phyloP scores from a whole-genome alignment of 2,329 filamentous ascomycete genomes.

The Iodosphaeria phyllophila region DNA sequence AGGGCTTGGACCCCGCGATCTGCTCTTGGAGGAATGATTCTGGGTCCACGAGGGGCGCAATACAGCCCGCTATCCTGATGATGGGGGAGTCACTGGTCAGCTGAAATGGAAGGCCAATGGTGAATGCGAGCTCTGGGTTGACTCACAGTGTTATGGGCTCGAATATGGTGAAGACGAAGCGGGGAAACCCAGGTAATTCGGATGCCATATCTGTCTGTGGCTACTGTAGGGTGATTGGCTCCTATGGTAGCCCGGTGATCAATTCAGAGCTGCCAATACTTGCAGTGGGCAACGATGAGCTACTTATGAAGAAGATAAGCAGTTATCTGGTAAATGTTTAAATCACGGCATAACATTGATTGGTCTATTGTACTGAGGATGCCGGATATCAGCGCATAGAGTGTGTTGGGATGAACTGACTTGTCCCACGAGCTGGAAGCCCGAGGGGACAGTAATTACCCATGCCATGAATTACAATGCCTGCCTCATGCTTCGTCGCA shows the following conservation, averaged over 20 bases:
- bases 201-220: conserved; percentile 28
- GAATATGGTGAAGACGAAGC: conserved; percentile 46
- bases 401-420: no score
- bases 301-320: no score
- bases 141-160: conserved; percentile 51
- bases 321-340: no score
- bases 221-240: not conserved
- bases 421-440: no score
- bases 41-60: conserved; percentile 34
- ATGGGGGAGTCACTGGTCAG: not conserved
- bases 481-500: no score
- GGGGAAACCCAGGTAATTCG: conserved; percentile 42
- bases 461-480: no score
- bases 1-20: conserved; percentile 20
- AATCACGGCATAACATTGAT: no score
- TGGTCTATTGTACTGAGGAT: no score
- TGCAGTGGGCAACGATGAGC: not conserved
- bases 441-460: no score
- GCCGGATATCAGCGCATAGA: no score
- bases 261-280: conserved; percentile 3
- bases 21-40: conserved; percentile 47
- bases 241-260: conserved; percentile 4
- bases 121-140: conserved; percentile 1
- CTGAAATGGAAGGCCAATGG: conserved; percentile 2
- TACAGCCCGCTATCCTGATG: conserved; percentile 36